These are phyloP conservation scores for Rhynchospora pubera DNA, from an alignment of 176 grass and related monocot genomes.

Conservation along the genomic window DNA sequence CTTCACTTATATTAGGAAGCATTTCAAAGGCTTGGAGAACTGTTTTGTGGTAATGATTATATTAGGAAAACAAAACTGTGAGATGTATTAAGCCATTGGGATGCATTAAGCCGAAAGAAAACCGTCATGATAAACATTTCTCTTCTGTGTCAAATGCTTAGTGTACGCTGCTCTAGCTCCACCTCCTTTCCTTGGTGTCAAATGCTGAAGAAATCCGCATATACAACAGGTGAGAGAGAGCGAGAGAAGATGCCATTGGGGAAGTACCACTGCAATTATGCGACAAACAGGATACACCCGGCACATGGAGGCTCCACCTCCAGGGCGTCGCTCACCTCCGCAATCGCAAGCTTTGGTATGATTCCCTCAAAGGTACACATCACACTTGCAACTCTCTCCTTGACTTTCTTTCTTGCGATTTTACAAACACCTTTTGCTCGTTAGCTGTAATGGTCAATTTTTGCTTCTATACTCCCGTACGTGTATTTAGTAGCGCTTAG, in stretches of 20 bases:
- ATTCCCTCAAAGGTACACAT: constrained; percentile 40
- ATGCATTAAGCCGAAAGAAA: too few species aligned
- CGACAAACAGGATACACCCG: too few species aligned
- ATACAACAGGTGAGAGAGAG: too few species aligned
- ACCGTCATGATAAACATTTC: too few species aligned
- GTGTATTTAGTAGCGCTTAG: not conserved
- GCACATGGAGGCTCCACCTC: constrained; percentile 75
- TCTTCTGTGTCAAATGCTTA: too few species aligned
- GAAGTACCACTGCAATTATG: too few species aligned
- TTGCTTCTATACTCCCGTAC: not conserved
- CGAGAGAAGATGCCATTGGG: too few species aligned
- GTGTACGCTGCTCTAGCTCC: too few species aligned
- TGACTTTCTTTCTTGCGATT: not conserved
- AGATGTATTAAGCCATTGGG: too few species aligned
- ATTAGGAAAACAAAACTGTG: not conserved
- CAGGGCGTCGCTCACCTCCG: constrained; percentile 59
- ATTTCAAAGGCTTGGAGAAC: not conserved
- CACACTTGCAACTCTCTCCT: not conserved
- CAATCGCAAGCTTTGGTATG: constrained; percentile 69
- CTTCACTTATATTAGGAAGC: not conserved
- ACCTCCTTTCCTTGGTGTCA: too few species aligned
- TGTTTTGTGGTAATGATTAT: not conserved
- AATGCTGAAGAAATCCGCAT: too few species aligned
- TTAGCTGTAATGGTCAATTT: not conserved
- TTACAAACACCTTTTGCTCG: not conserved